Evolutionary conservation across 1,284 basidiomycete species (phyloP).

Genomic region (Puccinia polysora): DNA sequence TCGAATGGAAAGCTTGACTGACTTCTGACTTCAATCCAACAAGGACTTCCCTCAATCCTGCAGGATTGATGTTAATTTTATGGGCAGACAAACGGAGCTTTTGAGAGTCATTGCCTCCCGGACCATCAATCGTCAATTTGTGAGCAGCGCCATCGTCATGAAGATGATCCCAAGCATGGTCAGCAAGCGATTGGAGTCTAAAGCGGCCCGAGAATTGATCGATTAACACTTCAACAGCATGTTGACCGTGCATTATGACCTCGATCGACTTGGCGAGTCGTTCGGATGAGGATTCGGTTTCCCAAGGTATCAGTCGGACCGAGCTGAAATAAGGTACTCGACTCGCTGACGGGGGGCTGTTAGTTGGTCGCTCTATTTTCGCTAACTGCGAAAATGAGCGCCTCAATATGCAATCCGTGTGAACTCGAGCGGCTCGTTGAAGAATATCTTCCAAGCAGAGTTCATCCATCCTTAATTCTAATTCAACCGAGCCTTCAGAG

Average conservation of each 20-base stretch:
- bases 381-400: conserved; percentile 20
- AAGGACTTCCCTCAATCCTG: conserved; percentile 19
- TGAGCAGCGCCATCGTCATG: neutral
- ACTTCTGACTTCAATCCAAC: conserved; percentile 36
- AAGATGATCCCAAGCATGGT: neutral
- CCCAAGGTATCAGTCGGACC: conserved; percentile 27
- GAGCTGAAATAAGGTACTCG: conserved; percentile 14
- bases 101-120: neutral
- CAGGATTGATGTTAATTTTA: conserved; percentile 34
- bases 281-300: neutral
- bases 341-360: neutral
- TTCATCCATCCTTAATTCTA: conserved; percentile 23
- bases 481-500: conserved; percentile 1
- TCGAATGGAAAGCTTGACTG: too few species aligned
- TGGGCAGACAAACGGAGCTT: neutral
- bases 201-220: conserved; percentile 41
- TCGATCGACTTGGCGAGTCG: conserved; percentile 28
- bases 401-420: conserved; percentile 30
- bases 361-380: conserved; percentile 12
- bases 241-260: conserved; percentile 26
- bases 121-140: neutral
- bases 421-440: conserved; percentile 19
- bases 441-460: conserved; percentile 28
- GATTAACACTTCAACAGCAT: conserved; percentile 27
- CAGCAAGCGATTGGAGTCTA: conserved; percentile 20